Evolutionary conservation across 768 basidiomycete genomes (phyloP).

Genomic region (Leccinum broughii): DNA sequence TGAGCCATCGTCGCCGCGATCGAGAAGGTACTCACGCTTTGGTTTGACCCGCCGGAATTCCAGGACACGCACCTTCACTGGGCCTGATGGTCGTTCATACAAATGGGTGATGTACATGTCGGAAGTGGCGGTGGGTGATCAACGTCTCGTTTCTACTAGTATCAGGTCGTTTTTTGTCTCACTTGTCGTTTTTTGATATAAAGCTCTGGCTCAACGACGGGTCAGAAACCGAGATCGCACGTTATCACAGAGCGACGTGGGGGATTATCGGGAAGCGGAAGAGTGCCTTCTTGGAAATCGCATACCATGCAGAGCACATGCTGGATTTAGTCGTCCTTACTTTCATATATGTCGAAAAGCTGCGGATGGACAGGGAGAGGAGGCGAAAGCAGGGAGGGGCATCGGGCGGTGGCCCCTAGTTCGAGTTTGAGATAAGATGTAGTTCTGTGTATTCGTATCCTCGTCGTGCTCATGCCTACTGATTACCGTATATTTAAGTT

Average conservation of each 20-base stretch:
- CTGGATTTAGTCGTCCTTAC: constrained; percentile 29
- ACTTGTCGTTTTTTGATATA: background rate
- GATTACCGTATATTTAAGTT: too few species aligned
- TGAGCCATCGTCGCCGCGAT: background rate
- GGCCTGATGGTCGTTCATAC: constrained; percentile 33
- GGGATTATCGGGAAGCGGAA: constrained; percentile 18
- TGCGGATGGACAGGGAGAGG: constrained; percentile 28
- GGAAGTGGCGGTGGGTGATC: constrained; percentile 14
- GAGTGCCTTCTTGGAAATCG: constrained; percentile 24
- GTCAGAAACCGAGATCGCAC: constrained; percentile 15
- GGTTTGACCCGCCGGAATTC: background rate
- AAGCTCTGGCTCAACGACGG: constrained; percentile 24
- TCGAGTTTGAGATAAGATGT: background rate
- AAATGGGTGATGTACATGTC: constrained; percentile 28
- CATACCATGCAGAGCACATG: constrained; percentile 25
- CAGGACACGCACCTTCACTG: constrained; percentile 32
- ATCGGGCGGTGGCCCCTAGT: constrained; percentile 19
- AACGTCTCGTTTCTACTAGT: background rate
- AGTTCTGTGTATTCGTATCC: background rate
- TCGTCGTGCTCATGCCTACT: too few species aligned
- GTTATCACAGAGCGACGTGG: constrained; percentile 21
- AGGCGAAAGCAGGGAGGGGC: background rate
- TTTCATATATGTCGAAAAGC: constrained; percentile 33
- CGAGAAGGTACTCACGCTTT: background rate
- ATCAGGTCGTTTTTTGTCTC: background rate